Conservation (phyloP, 352 stramenopile genomes). For the Pythium coloratum region DNA sequence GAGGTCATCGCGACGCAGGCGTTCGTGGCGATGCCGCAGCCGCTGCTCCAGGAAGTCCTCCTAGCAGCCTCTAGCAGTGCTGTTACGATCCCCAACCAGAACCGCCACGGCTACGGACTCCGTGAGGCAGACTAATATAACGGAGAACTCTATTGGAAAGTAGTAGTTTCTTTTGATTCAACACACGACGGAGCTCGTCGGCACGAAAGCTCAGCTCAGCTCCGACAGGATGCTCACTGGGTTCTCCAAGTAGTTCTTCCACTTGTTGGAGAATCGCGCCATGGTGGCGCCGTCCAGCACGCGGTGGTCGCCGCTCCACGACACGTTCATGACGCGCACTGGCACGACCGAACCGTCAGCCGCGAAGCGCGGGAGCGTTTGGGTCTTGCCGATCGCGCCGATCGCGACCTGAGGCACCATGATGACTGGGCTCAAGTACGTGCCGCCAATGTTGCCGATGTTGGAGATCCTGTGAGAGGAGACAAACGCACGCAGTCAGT, state of each 20-base stretch:
- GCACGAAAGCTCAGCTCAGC: conserved; percentile 55
- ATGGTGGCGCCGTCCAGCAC: conserved; percentile 98
- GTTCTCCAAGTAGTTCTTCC: conserved; percentile 96
- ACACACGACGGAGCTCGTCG: neutral
- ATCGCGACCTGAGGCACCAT: conserved; percentile 96
- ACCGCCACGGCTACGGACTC: conserved; percentile 4
- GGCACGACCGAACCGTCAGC: conserved; percentile 82
- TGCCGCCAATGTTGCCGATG: conserved; percentile 97
- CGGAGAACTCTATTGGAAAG: neutral
- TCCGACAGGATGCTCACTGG: conserved; percentile 91
- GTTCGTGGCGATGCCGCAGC: conserved; percentile 61
- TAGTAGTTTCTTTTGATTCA: neutral
- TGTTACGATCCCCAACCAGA: conserved; percentile 68
- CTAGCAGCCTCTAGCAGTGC: conserved; percentile 61
- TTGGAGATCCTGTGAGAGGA: conserved; percentile 69
- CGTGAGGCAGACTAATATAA: neutral
- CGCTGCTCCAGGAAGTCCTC: conserved; percentile 74
- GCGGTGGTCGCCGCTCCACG: conserved; percentile 97
- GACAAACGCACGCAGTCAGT: neutral
- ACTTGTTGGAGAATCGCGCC: conserved; percentile 96
- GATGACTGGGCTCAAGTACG: conserved; percentile 97
- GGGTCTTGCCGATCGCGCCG: conserved; percentile 95
- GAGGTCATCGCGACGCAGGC: conserved; percentile 69
- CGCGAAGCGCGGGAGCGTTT: conserved; percentile 94
- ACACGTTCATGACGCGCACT: conserved; percentile 94